Evolutionary conservation across 306 rosid genomes (phyloP), one percentile per base, ranked within the genome.

Genomic region (Trichosanthes truncata): DNA sequence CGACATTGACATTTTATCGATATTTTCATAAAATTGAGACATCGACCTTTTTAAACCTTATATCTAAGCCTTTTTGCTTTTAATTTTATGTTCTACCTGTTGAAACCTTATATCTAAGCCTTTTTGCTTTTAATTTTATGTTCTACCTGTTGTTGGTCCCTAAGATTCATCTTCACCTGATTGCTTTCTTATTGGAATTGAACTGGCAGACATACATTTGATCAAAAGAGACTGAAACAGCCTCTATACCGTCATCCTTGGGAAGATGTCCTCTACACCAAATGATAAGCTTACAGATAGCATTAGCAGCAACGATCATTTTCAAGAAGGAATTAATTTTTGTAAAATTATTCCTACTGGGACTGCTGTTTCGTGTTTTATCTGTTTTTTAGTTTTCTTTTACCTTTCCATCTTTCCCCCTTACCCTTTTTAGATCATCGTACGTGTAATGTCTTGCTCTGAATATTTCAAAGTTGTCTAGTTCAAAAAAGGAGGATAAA

Each of bases 191-290:
- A 2, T 36, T 78, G 63, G 48, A 57, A 57, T 57, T 57, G 63
- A 9, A 87, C 78, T 82, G 77, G 81, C 91, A 92, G 98, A 88
- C 98, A 94, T 77, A 94, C 97, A 35, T 94, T 94, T 78, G 98
- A 94, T 87, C 98, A 94, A 81, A 91, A 92, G 97, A 93, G 98
- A 83, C 82, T 94, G 95, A 94, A 94, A 84, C 97, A 94, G 83
- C 97, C 97, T 2, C 95, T 94, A 36, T 92, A 94, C 92, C 98
- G 97, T 77, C 97, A 94, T 85, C 98, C 97, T 79, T 92, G 97
- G 98, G 98, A 94, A 85, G 97, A 92, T 79, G 97, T 91, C 84
- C 98, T 94, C 76, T 94, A 94, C 90, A 89, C 98, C 79, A 94
- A 94, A 88, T 95, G 91, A 95, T 13, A 60, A 74, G 79, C 15